Evolutionary conservation across 179 eudicot species (phyloP).

Genomic region (Carnegiea gigantea): DNA sequence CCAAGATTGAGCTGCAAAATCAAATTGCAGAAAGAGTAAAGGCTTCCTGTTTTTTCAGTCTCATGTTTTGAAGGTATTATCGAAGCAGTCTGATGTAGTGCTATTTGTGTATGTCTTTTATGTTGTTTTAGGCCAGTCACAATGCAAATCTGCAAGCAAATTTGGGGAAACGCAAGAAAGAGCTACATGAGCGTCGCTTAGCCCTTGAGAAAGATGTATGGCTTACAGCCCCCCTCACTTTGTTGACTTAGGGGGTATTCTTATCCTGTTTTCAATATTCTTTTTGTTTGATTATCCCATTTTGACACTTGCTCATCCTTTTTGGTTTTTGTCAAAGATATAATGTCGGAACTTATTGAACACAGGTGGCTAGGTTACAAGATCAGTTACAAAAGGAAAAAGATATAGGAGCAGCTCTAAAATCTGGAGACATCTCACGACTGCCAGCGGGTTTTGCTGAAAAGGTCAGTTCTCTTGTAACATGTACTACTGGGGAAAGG

Average conservation of each 20-base stretch:
- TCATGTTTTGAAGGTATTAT: not conserved
- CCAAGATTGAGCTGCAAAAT: constrained; percentile 51
- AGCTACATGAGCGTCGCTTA: constrained; percentile 64
- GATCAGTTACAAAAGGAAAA: constrained; percentile 77
- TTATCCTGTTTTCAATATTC: not conserved
- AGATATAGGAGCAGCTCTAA: constrained; percentile 60
- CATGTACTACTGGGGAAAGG: not conserved
- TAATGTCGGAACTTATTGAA: constrained; percentile 16
- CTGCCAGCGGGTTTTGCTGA: constrained; percentile 43
- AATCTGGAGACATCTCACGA: constrained; percentile 50
- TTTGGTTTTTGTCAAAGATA: constrained; percentile 1
- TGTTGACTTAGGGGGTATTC: not conserved
- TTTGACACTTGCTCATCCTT: not conserved
- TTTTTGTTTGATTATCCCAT: not conserved
- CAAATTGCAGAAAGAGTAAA: constrained; percentile 62
- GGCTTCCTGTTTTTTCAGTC: constrained; percentile 12
- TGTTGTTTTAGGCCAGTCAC: constrained; percentile 43
- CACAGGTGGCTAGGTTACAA: constrained; percentile 69
- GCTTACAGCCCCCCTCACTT: not conserved
- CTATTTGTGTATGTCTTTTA: constrained; percentile 6
- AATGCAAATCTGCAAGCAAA: constrained; percentile 58
- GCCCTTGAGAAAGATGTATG: constrained; percentile 91
- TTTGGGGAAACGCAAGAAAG: constrained; percentile 58
- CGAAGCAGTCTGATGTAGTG: not conserved
- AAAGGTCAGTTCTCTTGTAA: constrained; percentile 47